Percentiles rank a stretch among this genome's conserved stretches.
Evolutionary conservation across 345 rosid genomes (phyloP).

Genomic region (Pistacia integerrima): DNA sequence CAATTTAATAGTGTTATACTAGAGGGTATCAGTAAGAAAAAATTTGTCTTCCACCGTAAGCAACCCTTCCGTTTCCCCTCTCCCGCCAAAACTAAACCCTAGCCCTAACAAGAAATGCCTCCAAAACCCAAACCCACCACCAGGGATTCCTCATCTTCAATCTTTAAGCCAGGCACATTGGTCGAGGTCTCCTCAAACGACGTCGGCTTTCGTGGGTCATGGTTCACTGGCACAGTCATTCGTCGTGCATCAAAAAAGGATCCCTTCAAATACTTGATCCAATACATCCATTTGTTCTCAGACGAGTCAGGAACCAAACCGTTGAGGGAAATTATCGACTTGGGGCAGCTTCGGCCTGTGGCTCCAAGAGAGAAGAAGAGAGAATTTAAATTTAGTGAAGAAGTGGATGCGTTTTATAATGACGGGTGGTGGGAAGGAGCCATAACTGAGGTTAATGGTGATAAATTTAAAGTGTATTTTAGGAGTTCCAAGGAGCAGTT

Average conservation of each 20-base stretch:
- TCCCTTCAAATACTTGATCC: constrained; percentile 36
- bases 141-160: constrained; percentile 4
- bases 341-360: constrained; percentile 45
- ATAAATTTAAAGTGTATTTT: constrained; percentile 63
- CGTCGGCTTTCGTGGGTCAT: constrained; percentile 71
- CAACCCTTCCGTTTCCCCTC: not conserved
- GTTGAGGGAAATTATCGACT: constrained; percentile 42
- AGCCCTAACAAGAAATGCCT: constrained; percentile 18
- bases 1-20: no score
- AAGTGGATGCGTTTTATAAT: constrained; percentile 64
- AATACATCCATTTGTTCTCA: constrained; percentile 52
- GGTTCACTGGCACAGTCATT: constrained; percentile 58
- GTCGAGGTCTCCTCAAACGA: constrained; percentile 74
- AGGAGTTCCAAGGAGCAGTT: constrained; percentile 57
- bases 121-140: constrained; percentile 13
- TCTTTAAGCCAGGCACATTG: constrained; percentile 44
- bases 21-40: no score
- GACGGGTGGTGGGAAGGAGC: constrained; percentile 98
- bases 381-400: constrained; percentile 47
- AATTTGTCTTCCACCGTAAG: not conserved
- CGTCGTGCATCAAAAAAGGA: constrained; percentile 33
- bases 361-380: constrained; percentile 57
- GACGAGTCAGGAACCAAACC: constrained; percentile 51
- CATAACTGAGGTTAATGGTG: constrained; percentile 52
- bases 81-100: constrained; percentile 18